phyloP scores from a whole-genome alignment of 2,329 filamentous ascomycete genomes.

The Pezicula neosporulosa region DNA sequence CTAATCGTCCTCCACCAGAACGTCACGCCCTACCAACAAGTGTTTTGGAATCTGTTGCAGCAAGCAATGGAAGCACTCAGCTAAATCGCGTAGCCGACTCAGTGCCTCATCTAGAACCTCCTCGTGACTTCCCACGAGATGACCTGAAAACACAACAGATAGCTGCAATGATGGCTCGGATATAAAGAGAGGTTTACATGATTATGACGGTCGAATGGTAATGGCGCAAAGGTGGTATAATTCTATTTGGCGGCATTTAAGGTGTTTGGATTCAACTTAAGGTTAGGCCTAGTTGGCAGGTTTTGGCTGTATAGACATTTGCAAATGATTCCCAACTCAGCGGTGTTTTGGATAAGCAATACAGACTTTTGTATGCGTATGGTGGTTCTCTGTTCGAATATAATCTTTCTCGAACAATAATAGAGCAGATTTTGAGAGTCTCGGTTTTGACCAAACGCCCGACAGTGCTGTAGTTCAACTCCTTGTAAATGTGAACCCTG shows the following conservation, averaged over 20 bases:
- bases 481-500: constrained; percentile 1
- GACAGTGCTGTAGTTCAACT: neutral
- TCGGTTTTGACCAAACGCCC: neutral
- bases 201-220: constrained; percentile 21
- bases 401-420: no score
- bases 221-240: constrained; percentile 14
- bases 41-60: constrained; percentile 5
- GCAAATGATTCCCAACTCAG: constrained; percentile 9
- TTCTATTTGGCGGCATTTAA: constrained; percentile 15
- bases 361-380: neutral
- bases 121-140: constrained; percentile 18
- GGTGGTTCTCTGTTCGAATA: neutral
- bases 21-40: constrained; percentile 6
- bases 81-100: neutral
- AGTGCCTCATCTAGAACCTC: constrained; percentile 9
- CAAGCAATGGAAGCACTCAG: constrained; percentile 15
- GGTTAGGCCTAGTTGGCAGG: neutral
- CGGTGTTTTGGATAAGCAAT: neutral
- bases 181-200: constrained; percentile 13
- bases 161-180: constrained; percentile 19
- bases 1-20: constrained; percentile 14
- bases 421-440: no score
- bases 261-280: constrained; percentile 3
- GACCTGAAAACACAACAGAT: constrained; percentile 19
- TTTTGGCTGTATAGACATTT: constrained; percentile 15